Evolutionary conservation across 805 yeast species (phyloP), one percentile per base, ranked within the genome.

Genomic region (Ogataea methanolica): DNA sequence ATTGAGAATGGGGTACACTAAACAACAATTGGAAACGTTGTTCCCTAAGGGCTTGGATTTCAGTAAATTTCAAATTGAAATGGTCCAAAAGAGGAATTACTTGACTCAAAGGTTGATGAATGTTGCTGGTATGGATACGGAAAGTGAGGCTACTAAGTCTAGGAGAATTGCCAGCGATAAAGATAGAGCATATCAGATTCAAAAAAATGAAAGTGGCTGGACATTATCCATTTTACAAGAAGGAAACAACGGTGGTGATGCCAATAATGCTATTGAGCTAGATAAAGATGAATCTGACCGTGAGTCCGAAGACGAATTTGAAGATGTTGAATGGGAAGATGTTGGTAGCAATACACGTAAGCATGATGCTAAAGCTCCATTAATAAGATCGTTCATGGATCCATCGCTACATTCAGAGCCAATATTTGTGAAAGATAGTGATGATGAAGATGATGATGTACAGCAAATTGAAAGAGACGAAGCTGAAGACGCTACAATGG

Each of bases 1-100:
- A 48, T 75, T 94, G 62, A 81, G 99, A 69, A 84, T 94, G 96
- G 99, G 99, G 1, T 91, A 87, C 60, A 74, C 92, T 0, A 88
- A 90, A 48, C 90, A 87, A n/a, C 97, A 94, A 59, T 71, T 94
- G 34, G 87, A 88, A 54, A 70, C 78, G 5, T 69, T 89, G 46
- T 94, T 92, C 57, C 96, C 97, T 0, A 75, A 87, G 58, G 80
- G 91, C 45, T 75, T 88, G 79, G 97, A 90, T 50, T 94, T 94
- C 59, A 90, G 97, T 16, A 83, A 78, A 57, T 94, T 94, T 64
- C 99, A 94, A 64, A 88, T 94, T 51, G 82, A 87, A 56, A 87
- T 92, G 79, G 98, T 94, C 1, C 86, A 88, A 55, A 89, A 89
- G 62, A 75, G 99, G 51, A 94, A 94, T 63, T 90, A 79, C 61